A percentile compares a stretch with the other conserved stretches of the same genome.
These are phyloP conservation scores for Lepidium didymum DNA, from an alignment of 345 rosid species.

Conservation along the genomic window DNA sequence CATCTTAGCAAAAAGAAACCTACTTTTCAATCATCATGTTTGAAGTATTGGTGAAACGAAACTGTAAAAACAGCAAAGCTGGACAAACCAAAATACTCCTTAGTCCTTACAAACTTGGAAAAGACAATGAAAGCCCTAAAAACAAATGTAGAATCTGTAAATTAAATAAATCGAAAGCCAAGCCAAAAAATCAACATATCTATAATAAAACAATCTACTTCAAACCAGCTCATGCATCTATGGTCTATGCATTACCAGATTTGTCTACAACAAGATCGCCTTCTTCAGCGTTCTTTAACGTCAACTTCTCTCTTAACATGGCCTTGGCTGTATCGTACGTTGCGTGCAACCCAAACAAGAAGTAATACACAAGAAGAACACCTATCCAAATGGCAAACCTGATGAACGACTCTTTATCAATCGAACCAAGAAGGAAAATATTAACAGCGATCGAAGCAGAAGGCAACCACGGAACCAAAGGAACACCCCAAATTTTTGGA, in stretches of 20 bases:
- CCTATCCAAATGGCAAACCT: conserved; percentile 67
- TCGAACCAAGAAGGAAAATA: conserved; percentile 74
- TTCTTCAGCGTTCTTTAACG: conserved; percentile 36
- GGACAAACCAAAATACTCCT: not conserved
- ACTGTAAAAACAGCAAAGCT: not conserved
- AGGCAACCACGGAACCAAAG: conserved; percentile 85
- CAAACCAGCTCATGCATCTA: not conserved
- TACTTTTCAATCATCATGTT: not conserved
- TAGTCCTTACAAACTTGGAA: not conserved
- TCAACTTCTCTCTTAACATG: not conserved
- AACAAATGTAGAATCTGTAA: not conserved
- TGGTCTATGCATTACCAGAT: not conserved
- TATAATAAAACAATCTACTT: not conserved
- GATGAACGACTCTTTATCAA: conserved; percentile 40
- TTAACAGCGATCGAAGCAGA: conserved; percentile 65
- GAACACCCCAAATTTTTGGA: conserved; percentile 81
- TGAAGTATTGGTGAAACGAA: not conserved
- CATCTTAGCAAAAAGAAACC: no score
- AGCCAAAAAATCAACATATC: not conserved
- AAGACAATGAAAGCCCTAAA: not conserved
- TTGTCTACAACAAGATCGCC: conserved; percentile 26
- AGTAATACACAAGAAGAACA: conserved; percentile 48
- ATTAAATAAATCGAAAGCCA: not conserved
- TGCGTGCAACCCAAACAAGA: conserved; percentile 67
- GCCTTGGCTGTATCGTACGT: conserved; percentile 54